Evolutionary conservation across 2,329 filamentous ascomycete genomes (phyloP).

Genomic region (Diplodia seriata): DNA sequence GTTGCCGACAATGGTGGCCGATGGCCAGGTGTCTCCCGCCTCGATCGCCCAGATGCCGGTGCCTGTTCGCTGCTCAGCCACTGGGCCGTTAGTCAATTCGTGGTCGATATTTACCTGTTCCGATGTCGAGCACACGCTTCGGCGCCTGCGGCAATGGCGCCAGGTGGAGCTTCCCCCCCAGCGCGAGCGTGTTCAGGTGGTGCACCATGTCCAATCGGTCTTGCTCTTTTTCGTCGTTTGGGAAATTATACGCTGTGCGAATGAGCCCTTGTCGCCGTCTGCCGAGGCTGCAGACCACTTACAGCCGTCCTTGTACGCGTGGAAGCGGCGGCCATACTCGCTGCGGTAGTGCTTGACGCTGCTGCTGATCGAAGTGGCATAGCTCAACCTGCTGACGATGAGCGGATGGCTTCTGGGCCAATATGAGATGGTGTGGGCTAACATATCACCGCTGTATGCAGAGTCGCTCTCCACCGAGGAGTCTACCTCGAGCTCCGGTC

Average conservation of each 20-base stretch:
- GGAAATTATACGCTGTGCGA: conserved; percentile 38
- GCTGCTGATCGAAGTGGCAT: conserved; percentile 36
- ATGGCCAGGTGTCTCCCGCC: conserved; percentile 42
- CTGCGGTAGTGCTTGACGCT: conserved; percentile 35
- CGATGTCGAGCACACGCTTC: conserved; percentile 32
- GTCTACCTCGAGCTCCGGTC: conserved; percentile 5
- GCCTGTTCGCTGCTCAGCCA: not conserved
- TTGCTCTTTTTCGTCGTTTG: conserved; percentile 30
- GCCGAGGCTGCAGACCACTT: not conserved
- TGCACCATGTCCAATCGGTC: conserved; percentile 32
- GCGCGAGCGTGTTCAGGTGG: conserved; percentile 7
- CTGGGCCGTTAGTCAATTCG: not conserved
- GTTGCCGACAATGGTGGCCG: conserved; percentile 43
- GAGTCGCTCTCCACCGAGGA: not conserved
- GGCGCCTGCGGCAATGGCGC: conserved; percentile 36
- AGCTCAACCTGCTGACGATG: conserved; percentile 16
- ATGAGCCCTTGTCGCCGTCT: not conserved
- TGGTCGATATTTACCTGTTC: not conserved
- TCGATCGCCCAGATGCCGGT: conserved; percentile 39
- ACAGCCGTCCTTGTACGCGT: conserved; percentile 45
- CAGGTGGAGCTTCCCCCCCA: conserved; percentile 34
- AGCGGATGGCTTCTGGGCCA: not conserved
- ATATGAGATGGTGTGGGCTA: not conserved
- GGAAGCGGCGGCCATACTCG: conserved; percentile 46
- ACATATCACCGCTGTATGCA: conserved; percentile 3